Conservation (phyloP, 2,329 filamentous ascomycete genomes). For the Colletotrichum chlorophyti region DNA sequence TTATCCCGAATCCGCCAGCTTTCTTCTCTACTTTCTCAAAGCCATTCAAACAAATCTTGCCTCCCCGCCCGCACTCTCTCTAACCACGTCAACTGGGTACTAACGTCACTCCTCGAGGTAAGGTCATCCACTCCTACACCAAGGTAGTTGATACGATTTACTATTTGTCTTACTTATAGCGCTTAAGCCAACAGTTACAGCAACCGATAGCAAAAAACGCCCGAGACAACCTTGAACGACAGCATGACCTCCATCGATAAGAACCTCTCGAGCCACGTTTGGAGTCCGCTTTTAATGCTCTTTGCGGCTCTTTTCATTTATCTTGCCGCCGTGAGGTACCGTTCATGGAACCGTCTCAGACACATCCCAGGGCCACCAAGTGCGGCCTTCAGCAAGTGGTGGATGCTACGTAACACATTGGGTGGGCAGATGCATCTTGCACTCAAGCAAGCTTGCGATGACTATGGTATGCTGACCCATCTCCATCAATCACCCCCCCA, state of each 20-base stretch:
- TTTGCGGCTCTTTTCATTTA: slow-evolving; percentile 14
- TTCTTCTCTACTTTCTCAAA: too few relatives aligned
- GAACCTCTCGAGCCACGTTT: slow-evolving; percentile 3
- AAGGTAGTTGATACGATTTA: too few relatives aligned
- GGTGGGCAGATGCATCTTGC: slow-evolving; percentile 32
- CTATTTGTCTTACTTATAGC: too few relatives aligned
- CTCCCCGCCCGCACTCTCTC: too few relatives aligned
- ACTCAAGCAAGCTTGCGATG: slow-evolving; percentile 30
- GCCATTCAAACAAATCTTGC: too few relatives aligned
- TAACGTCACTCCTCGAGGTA: too few relatives aligned
- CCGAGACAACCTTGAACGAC: slow-evolving; percentile 2
- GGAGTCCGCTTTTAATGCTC: slow-evolving; percentile 4
- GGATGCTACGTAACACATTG: slow-evolving; percentile 38
- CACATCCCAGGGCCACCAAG: slow-evolving; percentile 43
- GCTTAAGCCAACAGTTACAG: too few relatives aligned
- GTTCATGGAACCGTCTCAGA: slow-evolving; percentile 40
- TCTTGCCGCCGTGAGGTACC: slow-evolving; percentile 25
- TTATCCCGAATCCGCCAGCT: too few relatives aligned
- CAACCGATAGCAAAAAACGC: not conserved
- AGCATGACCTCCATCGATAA: slow-evolving; percentile 9
- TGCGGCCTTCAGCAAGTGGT: slow-evolving; percentile 40
- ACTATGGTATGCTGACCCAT: slow-evolving; percentile 24
- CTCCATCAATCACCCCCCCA: not conserved
- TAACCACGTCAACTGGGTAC: too few relatives aligned
- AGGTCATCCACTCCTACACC: too few relatives aligned